Conservation (phyloP, 129 eudicot species). For the Tanacetum coccineum region DNA sequence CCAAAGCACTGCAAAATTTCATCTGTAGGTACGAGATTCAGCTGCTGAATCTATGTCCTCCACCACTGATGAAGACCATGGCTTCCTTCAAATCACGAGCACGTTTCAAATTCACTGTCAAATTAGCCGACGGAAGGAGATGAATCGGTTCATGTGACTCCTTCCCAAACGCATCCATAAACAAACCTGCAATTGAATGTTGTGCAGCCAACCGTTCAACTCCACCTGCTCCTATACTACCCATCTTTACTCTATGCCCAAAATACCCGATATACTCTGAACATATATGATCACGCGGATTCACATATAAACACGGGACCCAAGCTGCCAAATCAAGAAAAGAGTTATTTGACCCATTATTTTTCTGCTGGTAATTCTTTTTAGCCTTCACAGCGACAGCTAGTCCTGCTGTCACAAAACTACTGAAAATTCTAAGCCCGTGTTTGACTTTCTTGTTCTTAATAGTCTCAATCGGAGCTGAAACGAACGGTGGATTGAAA, state of each 20-base stretch:
- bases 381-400: constrained; percentile 54
- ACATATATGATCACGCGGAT: constrained; percentile 80
- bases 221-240: constrained; percentile 58
- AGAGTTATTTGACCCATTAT: constrained; percentile 34
- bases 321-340: constrained; percentile 53
- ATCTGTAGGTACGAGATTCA: constrained; percentile 43
- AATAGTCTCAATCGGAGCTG: constrained; percentile 82
- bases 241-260: constrained; percentile 81
- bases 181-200: constrained; percentile 62
- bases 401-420: constrained; percentile 88
- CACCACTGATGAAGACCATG: constrained; percentile 98
- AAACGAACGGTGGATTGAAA: constrained; percentile 79
- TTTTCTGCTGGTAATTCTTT: constrained; percentile 28
- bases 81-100: constrained; percentile 64
- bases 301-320: constrained; percentile 73
- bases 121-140: constrained; percentile 71
- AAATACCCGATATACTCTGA: constrained; percentile 89
- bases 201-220: constrained; percentile 78
- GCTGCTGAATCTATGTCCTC: constrained; percentile 59
- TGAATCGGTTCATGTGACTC: constrained; percentile 71
- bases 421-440: constrained; percentile 77
- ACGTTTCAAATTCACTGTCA: constrained; percentile 46
- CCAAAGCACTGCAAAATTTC: too few species aligned
- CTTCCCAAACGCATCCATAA: constrained; percentile 64
- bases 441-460: constrained; percentile 66